A percentile compares a stretch with the other conserved stretches of the same genome.
Evolutionary conservation across 2,329 filamentous ascomycete genomes (phyloP).

Genomic region (Pezicula neosporulosa): DNA sequence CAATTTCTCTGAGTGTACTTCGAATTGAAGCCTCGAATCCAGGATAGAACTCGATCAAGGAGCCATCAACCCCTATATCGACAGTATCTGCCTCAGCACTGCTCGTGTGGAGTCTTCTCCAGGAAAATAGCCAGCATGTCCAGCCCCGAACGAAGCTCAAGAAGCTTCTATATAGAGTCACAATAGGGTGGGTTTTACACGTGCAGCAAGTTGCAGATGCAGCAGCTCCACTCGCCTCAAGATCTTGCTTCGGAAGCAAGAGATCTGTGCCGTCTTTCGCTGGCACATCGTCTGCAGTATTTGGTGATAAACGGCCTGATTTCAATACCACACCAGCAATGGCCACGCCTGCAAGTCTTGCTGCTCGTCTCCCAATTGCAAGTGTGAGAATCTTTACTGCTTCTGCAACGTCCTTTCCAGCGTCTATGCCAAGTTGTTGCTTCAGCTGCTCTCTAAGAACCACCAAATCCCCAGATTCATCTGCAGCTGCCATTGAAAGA

Average conservation of each 20-base stretch:
- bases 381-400: constrained; percentile 77
- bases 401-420: constrained; percentile 71
- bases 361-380: constrained; percentile 81
- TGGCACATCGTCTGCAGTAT: background rate
- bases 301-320: background rate
- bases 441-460: background rate
- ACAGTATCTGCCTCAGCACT: background rate
- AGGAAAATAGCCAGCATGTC: background rate
- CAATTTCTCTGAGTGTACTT: constrained; percentile 71
- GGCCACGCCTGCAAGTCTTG: constrained; percentile 79
- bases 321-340: constrained; percentile 69
- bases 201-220: too few relatives aligned
- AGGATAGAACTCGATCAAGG: constrained; percentile 89
- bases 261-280: too few relatives aligned
- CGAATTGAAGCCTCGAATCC: constrained; percentile 83
- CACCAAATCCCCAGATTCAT: background rate
- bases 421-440: background rate
- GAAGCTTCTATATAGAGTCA: too few relatives aligned
- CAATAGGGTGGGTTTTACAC: too few relatives aligned
- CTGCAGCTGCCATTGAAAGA: background rate
- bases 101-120: background rate
- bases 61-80: constrained; percentile 58
- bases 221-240: too few relatives aligned
- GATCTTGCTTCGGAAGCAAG: too few relatives aligned
- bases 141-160: too few relatives aligned